These are phyloP conservation scores for Helichrysum umbraculigerum DNA, from an alignment of 129 eudicot species.

Conservation along the genomic window DNA sequence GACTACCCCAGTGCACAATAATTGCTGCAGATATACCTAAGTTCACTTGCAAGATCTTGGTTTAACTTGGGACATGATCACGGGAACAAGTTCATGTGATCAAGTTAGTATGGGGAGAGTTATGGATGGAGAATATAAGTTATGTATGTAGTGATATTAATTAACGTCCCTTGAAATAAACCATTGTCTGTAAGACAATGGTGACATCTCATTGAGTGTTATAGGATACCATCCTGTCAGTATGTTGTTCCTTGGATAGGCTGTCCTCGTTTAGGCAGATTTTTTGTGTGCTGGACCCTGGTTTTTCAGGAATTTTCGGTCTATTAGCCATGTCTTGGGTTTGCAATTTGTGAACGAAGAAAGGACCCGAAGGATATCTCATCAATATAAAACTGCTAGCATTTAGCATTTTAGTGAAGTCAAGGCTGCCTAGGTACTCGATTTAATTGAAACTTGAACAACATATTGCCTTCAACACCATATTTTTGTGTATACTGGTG, in stretches of 20 bases:
- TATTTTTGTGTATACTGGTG: too few species aligned
- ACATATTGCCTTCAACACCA: neutral
- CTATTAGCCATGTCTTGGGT: neutral
- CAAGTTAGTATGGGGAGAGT: too few species aligned
- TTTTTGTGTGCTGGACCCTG: neutral
- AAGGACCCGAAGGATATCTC: neutral
- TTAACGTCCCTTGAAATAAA: neutral
- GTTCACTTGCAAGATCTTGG: neutral
- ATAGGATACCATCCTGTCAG: neutral
- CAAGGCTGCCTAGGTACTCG: neutral
- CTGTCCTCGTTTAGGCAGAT: neutral
- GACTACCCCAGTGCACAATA: neutral
- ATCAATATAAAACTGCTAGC: neutral
- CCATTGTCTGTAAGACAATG: too few species aligned
- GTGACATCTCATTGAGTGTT: too few species aligned
- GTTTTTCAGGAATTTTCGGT: neutral
- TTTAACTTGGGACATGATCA: too few species aligned
- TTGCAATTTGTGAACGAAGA: neutral
- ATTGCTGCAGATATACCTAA: neutral
- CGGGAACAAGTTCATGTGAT: too few species aligned
- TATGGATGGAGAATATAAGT: neutral
- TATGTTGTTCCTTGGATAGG: neutral
- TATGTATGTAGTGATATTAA: neutral
- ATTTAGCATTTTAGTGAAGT: neutral
- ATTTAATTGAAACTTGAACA: neutral